Evolutionary conservation across 805 yeast species (phyloP), one percentile per base, ranked within the genome.

Genomic region (Wickerhamomyces ciferrii): DNA sequence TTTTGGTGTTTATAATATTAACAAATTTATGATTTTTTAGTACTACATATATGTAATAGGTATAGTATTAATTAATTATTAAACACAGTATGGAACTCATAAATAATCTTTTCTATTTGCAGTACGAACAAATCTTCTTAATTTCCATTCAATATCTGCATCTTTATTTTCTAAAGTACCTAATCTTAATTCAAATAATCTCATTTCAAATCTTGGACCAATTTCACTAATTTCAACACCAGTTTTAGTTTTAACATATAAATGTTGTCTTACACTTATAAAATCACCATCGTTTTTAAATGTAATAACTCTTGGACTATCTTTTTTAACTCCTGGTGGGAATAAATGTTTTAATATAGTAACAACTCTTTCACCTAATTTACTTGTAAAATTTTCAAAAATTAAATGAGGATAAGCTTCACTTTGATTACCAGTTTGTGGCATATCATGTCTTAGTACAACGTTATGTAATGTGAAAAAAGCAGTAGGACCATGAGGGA

Each of bases 191-290:
- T 92, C 97, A 63, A 81, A 94, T 53, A 94, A 70, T 62, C 90
- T 79, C 98, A 94, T 91, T 67, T 94, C 99, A 58, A 94, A 94
- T 52, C 99, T 74, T n/a, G 99, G 99, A 0, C 99, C 99, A 34
- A 94, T 86, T 64, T 94, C 99, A 48, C 97, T 91, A 47, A 94
- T 68, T 63, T 94, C 98, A 2, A 90, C 96, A 32, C 81, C 76
- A 51, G 90, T 96, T 55, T 84, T 83, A 0, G 97, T 89, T 61
- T 81, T 84, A 5, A 90, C 96, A 63, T 87, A 94, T 1, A 94
- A 85, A 62, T 94, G 99, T 61, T 94, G 99, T 66, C 99, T 79
- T 5, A 94, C 97, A 50, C 90, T 81, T 50, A 94, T 92, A 61
- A 81, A 94, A 68, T 94, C 99, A 42, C 89, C 96, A 45, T 80